Percentiles rank a stretch among this genome's conserved stretches.
Conservation (phyloP, 805 yeast genomes). For the Pichia sporocuriosa region DNA sequence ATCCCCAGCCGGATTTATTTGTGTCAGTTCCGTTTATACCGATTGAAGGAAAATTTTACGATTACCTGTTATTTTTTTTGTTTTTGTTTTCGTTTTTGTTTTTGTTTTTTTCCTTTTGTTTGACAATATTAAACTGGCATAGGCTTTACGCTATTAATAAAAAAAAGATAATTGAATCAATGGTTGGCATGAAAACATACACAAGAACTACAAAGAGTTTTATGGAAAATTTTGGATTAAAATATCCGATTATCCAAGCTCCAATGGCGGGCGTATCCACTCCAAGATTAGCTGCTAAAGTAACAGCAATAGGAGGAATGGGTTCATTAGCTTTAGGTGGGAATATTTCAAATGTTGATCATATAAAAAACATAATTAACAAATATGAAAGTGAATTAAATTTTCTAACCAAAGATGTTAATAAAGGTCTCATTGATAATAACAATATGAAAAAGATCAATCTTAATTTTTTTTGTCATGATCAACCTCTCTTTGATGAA, state of each 20-base stretch:
- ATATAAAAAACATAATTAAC: neutral
- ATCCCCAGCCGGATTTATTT: too few relatives aligned
- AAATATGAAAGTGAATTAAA: neutral
- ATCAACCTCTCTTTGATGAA: neutral
- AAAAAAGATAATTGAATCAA: too few relatives aligned
- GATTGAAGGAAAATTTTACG: too few relatives aligned
- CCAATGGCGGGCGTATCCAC: constrained; percentile 4
- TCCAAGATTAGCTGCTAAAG: neutral
- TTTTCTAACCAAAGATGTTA: neutral
- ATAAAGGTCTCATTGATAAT: neutral
- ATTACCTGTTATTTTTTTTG: too few relatives aligned
- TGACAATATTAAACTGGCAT: too few relatives aligned
- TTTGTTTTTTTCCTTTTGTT: too few relatives aligned
- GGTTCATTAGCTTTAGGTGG: constrained; percentile 1
- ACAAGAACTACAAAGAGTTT: neutral
- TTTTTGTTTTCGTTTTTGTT: too few relatives aligned
- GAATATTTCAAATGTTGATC: neutral
- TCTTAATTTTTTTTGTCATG: constrained; percentile 1
- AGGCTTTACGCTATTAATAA: too few relatives aligned
- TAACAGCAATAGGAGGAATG: neutral
- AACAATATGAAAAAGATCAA: neutral
- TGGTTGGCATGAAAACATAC: neutral
- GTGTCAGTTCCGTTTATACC: too few relatives aligned
- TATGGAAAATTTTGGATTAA: neutral
- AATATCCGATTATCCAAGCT: constrained; percentile 1